Evolutionary conservation across 176 grass and related monocot genomes (phyloP), one percentile per base, ranked within the genome.

Genomic region (Cenchrus fungigraminus): DNA sequence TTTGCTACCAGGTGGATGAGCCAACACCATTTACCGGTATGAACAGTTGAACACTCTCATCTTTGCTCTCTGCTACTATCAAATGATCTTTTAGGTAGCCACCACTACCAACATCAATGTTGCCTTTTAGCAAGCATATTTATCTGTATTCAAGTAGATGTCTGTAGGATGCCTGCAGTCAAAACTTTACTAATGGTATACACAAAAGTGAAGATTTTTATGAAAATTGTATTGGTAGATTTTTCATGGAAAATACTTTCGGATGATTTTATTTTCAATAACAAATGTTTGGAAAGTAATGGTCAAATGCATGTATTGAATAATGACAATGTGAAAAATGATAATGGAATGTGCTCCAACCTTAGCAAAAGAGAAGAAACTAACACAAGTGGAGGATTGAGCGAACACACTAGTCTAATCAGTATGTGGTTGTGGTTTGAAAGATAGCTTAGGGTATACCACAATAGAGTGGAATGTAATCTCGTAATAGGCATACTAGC

Each of bases 11-110:
- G 0, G 84, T 86, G 58, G 20, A 65, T 55, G 32, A 65, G 68
- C 84, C 84, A 64, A 86, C 9, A 20, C 67, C 77, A 31, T 86
- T 86, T 80, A 45, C 47, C 0, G 68, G 84, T 86, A 80, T 1
- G 34, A 34, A 34, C 34, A 34, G 34, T 34, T 34, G 34, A 34
- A 64, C 8, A 50, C 9, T 53, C 29, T 40, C 53, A 55, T 86
- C 43, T 86, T 72, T 72, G 28, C 45, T 4, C 53, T 32, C 61
- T 34, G 34, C 34, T 34, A 28, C 55, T 75, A 8, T 12, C 49
- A 6, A 14, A 55, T 55, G 15, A 55, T 20, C 34, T 40, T 31
- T 20, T 75, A 37, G 16, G 29, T 32, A 75, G 29, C 51, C 55
- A 37, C 29, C 13, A 58, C 51, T 75, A 37, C 29, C 13, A 58